Evolutionary conservation across 140 eudicot species (phyloP), one percentile per base, ranked within the genome.

Genomic region (Bidens hawaiensis): DNA sequence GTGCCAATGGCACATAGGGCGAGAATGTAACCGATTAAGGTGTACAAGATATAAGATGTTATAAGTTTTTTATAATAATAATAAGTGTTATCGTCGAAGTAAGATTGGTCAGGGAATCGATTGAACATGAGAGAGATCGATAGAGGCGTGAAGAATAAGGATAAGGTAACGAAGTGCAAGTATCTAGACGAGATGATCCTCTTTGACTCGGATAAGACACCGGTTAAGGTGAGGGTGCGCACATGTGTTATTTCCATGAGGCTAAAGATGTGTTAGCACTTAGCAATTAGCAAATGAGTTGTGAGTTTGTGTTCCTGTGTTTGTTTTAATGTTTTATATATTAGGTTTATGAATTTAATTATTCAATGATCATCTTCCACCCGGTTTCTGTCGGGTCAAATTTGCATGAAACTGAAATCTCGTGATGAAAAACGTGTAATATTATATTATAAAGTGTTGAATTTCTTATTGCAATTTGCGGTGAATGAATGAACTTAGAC

Each of bases 141-240:
- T 27, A 83, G 64, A 25, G 97, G 95, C 61, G 82, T 66, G 66
- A 81, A 84, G 79, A 87, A 57, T 22, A 86, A 73, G n/a, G 95
- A 79, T 53, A 84, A 85, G 67, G 83, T 76, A 11, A 79, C 24
- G 88, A 86, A 83, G 75, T 87, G 94, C 43, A 72, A 48, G 22
- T 76, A 65, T 79, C 79, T 83, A 19, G 83, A 60, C 43, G 21
- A 74, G 68, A 84, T 13, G 19, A 84, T 76, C 15, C 78, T 60
- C 28, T 80, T 71, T n/a, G 94, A 71, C 45, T 75, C 78, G 19
- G 85, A 74, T 69, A 88, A 75, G 23, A 88, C 73, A 21, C 74
- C 71, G 58, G 52, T 24, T 1, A 84, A 43, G 77, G 52, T 78
- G 16, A 78, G 68, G 62, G 75, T 36, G 68, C 65, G 69, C 6